Evolutionary conservation across 176 grass and related monocot genomes (phyloP), one percentile per base, ranked within the genome.

Genomic region (Tillandsia leiboldiana): DNA sequence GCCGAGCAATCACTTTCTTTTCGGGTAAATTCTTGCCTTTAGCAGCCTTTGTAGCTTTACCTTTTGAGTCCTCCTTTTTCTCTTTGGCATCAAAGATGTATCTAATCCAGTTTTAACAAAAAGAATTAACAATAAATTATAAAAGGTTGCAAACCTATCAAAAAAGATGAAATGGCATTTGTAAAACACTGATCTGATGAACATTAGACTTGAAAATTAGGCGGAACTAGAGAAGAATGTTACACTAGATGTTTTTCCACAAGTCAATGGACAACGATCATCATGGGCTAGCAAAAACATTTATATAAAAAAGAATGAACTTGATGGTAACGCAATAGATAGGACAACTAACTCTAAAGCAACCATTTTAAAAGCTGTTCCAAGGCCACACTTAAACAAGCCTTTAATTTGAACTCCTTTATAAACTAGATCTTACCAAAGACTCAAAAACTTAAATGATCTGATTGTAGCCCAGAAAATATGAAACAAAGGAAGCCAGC

Each of bases 31-130:
- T 85, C 77, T 93, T 93, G 72, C 50, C 76, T 76, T 86, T 82
- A 69, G 76, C 80, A 76, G 14, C 52, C 73, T 89, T 87, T 54
- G 51, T 67, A 71, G 88, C 79, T 68, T 97, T 92, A 66, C 83
- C 86, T 51, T 92, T 92, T 0, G 72, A 75, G 50, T 78, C 72
- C 26, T 75, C 75, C 59, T 93, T 99, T 33, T 87, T 90, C 72
- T 93, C 89, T 85, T 85, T 99, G 12, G 72, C 76, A 49, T 99
- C 87, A 63, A 99, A 93, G 74, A 99, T 82, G 61, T 99, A 99
- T 82, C 89, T 97, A 76, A 5, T n/a, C 61, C 58, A 2, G 62
- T 49, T 8, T 14, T 70, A 42, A 8, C 51, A 82, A 6, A 7
- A 65, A 65, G 68, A 78, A 10, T 0, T 78, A 9, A 64, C 49